Conservation (phyloP, 305 asterid species). For the Ilex paraguariensis region DNA sequence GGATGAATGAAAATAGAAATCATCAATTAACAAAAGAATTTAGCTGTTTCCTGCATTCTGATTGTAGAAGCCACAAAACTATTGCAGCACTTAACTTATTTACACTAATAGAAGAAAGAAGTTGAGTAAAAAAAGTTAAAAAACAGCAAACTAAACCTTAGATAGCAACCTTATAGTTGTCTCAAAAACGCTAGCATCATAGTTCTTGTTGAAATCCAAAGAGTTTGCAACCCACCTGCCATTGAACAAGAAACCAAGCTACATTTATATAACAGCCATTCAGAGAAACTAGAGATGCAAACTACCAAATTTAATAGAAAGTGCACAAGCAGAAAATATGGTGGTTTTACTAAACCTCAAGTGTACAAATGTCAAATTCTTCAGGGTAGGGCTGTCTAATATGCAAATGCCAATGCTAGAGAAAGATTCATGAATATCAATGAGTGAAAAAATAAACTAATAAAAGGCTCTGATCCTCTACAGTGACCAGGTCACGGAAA, state of each 20-base stretch:
- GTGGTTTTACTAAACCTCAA: too few relatives aligned
- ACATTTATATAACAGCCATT: not conserved
- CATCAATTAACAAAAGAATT: conserved; percentile 20
- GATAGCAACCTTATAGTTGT: conserved; percentile 99
- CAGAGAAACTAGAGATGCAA: not conserved
- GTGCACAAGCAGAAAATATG: not conserved
- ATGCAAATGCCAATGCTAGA: too few relatives aligned
- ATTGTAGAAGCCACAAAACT: not conserved
- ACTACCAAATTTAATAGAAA: conserved; percentile 2
- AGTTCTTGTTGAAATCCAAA: conserved; percentile 88
- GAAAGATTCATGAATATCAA: too few relatives aligned
- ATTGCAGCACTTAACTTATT: not conserved
- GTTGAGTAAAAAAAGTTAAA: conserved; percentile 18
- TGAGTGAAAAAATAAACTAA: too few relatives aligned
- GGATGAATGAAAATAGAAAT: conserved; percentile 34
- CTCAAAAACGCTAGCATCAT: conserved; percentile 98
- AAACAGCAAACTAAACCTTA: conserved; percentile 65
- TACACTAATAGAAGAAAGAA: conserved; percentile 18
- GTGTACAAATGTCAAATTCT: too few relatives aligned
- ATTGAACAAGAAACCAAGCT: conserved; percentile 18
- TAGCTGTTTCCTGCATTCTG: not conserved
- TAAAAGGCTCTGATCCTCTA: too few relatives aligned
- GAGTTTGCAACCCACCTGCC: conserved; percentile 93
- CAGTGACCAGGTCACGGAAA: too few relatives aligned
- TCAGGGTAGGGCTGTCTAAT: too few relatives aligned